A percentile compares a stretch with the other conserved stretches of the same genome.
These are phyloP conservation scores for Dioszegia aurantiaca DNA, from an alignment of 768 basidiomycete genomes.

Conservation along the genomic window DNA sequence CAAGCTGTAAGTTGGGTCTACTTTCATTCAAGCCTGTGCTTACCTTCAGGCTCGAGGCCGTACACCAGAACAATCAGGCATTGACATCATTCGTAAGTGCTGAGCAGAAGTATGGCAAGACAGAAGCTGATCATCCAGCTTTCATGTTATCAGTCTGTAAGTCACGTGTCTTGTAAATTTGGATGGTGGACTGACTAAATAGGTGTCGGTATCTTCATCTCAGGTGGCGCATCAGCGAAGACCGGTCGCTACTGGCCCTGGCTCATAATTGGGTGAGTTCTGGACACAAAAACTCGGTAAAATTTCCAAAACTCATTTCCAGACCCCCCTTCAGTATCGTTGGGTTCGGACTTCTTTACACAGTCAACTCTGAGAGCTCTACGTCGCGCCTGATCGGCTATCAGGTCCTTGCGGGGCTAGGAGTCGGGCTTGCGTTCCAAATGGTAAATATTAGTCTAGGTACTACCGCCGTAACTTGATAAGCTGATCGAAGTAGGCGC, in stretches of 20 bases:
- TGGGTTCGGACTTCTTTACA: slow-evolving; percentile 54
- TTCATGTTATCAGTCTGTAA: slow-evolving; percentile 33
- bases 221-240: slow-evolving; percentile 44
- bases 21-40: slow-evolving; percentile 4
- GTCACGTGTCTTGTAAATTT: background rate
- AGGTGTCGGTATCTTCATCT: slow-evolving; percentile 44
- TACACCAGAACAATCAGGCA: slow-evolving; percentile 53
- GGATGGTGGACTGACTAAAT: background rate
- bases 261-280: slow-evolving; percentile 24
- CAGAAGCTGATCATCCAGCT: slow-evolving; percentile 14
- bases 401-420: slow-evolving; percentile 54
- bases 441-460: too few species aligned
- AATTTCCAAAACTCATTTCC: background rate
- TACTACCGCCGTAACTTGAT: too few species aligned
- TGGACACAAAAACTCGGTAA: too few species aligned
- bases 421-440: slow-evolving; percentile 52
- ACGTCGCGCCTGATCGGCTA: slow-evolving; percentile 51
- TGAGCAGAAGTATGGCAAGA: background rate
- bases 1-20: slow-evolving; percentile 23
- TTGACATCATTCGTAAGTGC: slow-evolving; percentile 52
- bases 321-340: slow-evolving; percentile 49
- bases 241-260: slow-evolving; percentile 52
- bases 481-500: too few species aligned
- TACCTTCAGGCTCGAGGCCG: slow-evolving; percentile 43
- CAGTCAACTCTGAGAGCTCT: slow-evolving; percentile 44